Conservation (phyloP, 2,329 filamentous ascomycete species). For the Neofusicoccum umdonicola region DNA sequence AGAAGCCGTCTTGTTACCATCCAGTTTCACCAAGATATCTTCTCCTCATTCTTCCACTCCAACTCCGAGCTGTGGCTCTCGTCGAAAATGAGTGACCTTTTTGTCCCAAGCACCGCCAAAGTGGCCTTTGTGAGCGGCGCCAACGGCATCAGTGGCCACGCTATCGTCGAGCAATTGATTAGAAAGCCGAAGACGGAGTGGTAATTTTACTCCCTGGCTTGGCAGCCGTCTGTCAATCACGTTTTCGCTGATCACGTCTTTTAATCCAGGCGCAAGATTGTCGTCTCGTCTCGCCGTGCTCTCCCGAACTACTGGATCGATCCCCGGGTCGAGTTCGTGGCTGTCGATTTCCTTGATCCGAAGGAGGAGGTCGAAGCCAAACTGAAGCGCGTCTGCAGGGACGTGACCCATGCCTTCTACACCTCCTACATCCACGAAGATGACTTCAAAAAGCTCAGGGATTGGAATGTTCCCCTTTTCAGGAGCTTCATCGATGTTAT, state of each 20-base stretch:
- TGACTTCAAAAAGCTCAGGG: neutral
- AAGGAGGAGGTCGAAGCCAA: neutral
- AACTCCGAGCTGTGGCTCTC: too few species aligned
- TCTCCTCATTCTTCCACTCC: neutral
- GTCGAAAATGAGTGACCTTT: neutral
- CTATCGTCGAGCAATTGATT: constrained; percentile 35
- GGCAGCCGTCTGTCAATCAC: too few species aligned
- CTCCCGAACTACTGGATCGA: constrained; percentile 26
- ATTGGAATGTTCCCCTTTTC: constrained; percentile 1
- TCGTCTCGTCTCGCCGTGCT: constrained; percentile 30
- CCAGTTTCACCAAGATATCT: neutral
- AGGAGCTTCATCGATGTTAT: constrained; percentile 14
- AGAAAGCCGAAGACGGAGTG: constrained; percentile 18
- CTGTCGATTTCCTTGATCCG: constrained; percentile 31
- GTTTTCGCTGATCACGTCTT: too few species aligned
- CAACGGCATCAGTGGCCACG: constrained; percentile 36
- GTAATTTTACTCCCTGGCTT: neutral
- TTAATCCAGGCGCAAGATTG: constrained; percentile 24
- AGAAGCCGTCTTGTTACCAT: neutral
- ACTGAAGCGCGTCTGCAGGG: constrained; percentile 24
- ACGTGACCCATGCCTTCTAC: constrained; percentile 37
- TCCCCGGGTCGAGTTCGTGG: constrained; percentile 32
- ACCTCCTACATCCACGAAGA: constrained; percentile 32
- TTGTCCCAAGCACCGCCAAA: constrained; percentile 20
- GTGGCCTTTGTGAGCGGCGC: constrained; percentile 36